Conservation (phyloP, 176 grass and related monocot species). For the Lolium multiflorum region DNA sequence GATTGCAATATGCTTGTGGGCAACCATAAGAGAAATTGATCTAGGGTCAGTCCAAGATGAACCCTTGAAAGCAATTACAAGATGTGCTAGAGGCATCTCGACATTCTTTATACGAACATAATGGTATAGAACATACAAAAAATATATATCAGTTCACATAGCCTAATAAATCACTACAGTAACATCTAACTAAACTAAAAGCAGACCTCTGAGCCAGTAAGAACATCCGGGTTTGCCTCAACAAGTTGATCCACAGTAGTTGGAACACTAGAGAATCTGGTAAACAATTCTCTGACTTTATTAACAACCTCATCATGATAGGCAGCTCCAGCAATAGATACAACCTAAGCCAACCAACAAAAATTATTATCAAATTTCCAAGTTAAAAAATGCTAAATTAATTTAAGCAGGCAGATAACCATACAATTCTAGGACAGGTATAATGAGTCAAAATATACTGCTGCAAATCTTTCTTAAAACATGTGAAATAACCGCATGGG, state of each 20-base stretch:
- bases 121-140: no score
- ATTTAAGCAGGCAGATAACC: conserved; percentile 16
- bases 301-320: conserved; percentile 90
- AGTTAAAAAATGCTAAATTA: conserved; percentile 17
- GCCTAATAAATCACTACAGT: conserved; percentile 25
- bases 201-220: conserved; percentile 84
- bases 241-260: conserved; percentile 87
- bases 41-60: no score
- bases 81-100: no score
- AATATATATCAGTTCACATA: not conserved
- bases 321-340: conserved; percentile 87
- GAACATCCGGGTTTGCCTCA: conserved; percentile 73
- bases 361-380: not conserved
- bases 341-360: conserved; percentile 62
- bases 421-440: conserved; percentile 87
- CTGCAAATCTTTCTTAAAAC: conserved; percentile 74
- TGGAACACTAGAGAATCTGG: conserved; percentile 80
- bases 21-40: no score
- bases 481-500: no score
- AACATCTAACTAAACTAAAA: conserved; percentile 36
- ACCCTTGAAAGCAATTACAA: no score
- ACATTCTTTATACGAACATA: no score
- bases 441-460: conserved; percentile 94
- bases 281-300: conserved; percentile 75
- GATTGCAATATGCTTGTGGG: no score